Evolutionary conservation across 1,139 yeast genomes (phyloP).

Genomic region (Scheffersomyces stambukii): DNA sequence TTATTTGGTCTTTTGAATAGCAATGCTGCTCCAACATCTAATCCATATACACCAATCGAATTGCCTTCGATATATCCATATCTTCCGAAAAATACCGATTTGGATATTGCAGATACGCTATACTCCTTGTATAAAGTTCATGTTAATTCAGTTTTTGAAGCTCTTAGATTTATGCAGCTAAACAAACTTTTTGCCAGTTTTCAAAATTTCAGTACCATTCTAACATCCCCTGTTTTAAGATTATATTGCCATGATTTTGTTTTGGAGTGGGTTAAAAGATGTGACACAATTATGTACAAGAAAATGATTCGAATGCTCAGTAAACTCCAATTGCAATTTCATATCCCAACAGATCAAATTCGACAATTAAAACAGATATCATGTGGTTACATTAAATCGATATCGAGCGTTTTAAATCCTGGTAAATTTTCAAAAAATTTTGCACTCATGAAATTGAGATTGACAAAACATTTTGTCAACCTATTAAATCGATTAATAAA

Average conservation of each 20-base stretch:
- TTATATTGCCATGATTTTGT: slow-evolving; percentile 50
- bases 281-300: slow-evolving; percentile 64
- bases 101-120: slow-evolving; percentile 59
- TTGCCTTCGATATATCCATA: slow-evolving; percentile 53
- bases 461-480: slow-evolving; percentile 55
- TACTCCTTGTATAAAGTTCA: slow-evolving; percentile 59
- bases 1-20: slow-evolving; percentile 28
- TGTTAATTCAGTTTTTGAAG: slow-evolving; percentile 59
- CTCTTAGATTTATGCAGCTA: slow-evolving; percentile 64
- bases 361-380: slow-evolving; percentile 45
- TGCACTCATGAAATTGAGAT: slow-evolving; percentile 46
- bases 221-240: slow-evolving; percentile 64
- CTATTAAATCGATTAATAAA: slow-evolving; percentile 55
- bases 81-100: slow-evolving; percentile 47
- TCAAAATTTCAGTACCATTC: slow-evolving; percentile 51
- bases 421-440: slow-evolving; percentile 48
- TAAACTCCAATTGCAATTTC: slow-evolving; percentile 57
- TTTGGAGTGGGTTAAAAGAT: slow-evolving; percentile 58
- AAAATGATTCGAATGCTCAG: slow-evolving; percentile 60
- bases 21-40: slow-evolving; percentile 15
- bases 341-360: slow-evolving; percentile 55
- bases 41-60: slow-evolving; percentile 28
- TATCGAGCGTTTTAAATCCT: slow-evolving; percentile 30
- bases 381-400: slow-evolving; percentile 35
- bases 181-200: slow-evolving; percentile 55